Base-by-base conservation (phyloP, 2,329 filamentous ascomycete species). In the Apiospora pterosperma region DNA sequence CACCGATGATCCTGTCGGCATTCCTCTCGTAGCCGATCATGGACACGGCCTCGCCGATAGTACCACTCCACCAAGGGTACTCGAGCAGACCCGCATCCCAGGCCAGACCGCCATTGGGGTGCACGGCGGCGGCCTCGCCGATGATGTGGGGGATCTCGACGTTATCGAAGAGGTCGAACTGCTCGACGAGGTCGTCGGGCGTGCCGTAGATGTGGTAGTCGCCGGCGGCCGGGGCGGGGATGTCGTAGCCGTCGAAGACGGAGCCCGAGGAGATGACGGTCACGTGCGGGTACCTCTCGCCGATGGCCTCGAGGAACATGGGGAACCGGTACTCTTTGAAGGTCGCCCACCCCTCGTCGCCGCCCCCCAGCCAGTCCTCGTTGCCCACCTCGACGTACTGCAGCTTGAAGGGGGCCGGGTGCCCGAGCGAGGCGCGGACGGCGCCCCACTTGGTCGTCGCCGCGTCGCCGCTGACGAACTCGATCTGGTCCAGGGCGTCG, bases 311-410 rank as follows among this genome's bases (percentile, higher is more conserved):
- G 66, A 88, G 80, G 75, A 90, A 88, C 69, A 81, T 76, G 5
- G 81, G 79, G 72, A 90, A 89, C 4, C 88, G 84, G 68, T 84
- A 84, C 65, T 85, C 81, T 61, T 81, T 79, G 70, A 82, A 84
- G 6, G 82, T 80, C 1, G 80, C 75, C 73, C 79, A 83, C 5
- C 83, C 80, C 0, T 71, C 70, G 2, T 80, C 78, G 5, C 81
- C 83, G 4, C 81, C 80, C 31, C 80, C 82, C 4, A 90, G 81
- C 79, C 85, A 85, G 69, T 91, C 89, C 72, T 91, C 89, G 72
- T 91, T 91, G 65, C 89, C 89, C 52, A 91, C 77, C 75, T 91
- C 89, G 63, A 91, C 85, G 69, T 85, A 88, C 12, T 83, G 78
- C 60, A 91, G 79, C 36, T 73, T 78, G 77, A 86, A 91, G 0